Evolutionary conservation across 768 basidiomycete species (phyloP).

Genomic region (Cystobasidium tubakii): DNA sequence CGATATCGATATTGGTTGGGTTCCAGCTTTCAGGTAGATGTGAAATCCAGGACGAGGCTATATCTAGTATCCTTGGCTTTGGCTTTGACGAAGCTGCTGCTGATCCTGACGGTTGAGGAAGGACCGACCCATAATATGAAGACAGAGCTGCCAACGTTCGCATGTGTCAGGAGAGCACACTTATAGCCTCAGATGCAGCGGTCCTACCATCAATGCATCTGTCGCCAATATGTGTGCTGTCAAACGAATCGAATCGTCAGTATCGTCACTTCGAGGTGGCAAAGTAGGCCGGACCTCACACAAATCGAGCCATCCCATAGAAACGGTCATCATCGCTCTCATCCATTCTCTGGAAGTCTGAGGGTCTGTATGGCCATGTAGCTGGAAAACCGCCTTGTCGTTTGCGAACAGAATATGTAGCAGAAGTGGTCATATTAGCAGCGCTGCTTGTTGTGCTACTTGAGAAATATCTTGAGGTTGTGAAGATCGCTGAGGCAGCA

Average conservation of each 20-base stretch:
- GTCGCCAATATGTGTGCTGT: constrained; percentile 17
- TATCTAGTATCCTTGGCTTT: constrained; percentile 24
- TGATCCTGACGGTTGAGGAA: constrained; percentile 1
- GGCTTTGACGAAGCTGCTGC: background rate
- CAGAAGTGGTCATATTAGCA: background rate
- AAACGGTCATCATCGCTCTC: constrained; percentile 2
- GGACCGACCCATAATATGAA: constrained; percentile 20
- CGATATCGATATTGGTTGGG: background rate
- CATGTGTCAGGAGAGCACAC: no score
- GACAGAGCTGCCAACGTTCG: no score
- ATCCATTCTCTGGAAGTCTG: constrained; percentile 27
- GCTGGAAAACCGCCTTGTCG: constrained; percentile 5
- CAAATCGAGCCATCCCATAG: constrained; percentile 22
- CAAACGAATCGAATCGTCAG: background rate
- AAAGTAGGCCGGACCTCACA: background rate
- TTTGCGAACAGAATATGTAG: background rate
- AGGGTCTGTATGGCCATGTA: constrained; percentile 24
- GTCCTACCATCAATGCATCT: constrained; percentile 25
- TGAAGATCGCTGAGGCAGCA: background rate
- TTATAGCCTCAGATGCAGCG: no score
- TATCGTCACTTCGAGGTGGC: background rate
- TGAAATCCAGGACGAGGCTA: constrained; percentile 33
- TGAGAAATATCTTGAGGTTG: background rate
- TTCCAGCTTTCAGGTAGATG: constrained; percentile 30
- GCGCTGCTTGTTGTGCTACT: background rate